These are phyloP conservation scores for Conticribra guillardii DNA, from an alignment of 108 stramenopile genomes.

Conservation along the genomic window DNA sequence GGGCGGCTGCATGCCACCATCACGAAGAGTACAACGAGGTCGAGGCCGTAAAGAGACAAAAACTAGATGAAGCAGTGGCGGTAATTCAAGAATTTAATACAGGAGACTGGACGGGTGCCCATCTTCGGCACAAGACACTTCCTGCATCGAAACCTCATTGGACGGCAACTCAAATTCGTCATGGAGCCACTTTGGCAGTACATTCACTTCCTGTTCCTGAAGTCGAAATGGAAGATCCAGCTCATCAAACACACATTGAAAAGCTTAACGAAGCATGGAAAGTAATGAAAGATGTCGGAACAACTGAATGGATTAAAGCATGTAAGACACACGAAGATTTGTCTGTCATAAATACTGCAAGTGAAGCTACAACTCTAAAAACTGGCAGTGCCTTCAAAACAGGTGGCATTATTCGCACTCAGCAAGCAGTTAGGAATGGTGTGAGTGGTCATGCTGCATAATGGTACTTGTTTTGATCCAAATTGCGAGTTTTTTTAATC, in stretches of 20 bases:
- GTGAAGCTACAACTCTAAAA: neutral
- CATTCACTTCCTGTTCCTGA: slow-evolving; percentile 7
- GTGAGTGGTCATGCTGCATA: slow-evolving; percentile 20
- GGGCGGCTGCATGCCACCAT: slow-evolving; percentile 34
- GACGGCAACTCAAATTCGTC: slow-evolving; percentile 11
- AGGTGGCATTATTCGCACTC: slow-evolving; percentile 15
- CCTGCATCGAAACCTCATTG: slow-evolving; percentile 4
- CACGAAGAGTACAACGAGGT: slow-evolving; percentile 29
- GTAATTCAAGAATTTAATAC: slow-evolving; percentile 36
- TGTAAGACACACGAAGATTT: slow-evolving; percentile 51
- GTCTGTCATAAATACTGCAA: slow-evolving; percentile 46
- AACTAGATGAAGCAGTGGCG: slow-evolving; percentile 26
- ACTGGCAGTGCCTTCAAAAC: neutral
- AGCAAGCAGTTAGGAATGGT: slow-evolving; percentile 21
- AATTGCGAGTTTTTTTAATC: too few relatives aligned
- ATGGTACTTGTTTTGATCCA: neutral
- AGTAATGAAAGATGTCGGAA: slow-evolving; percentile 25
- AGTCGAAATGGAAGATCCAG: slow-evolving; percentile 11
- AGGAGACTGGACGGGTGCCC: slow-evolving; percentile 23
- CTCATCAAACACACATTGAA: slow-evolving; percentile 15
- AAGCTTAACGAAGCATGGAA: slow-evolving; percentile 34
- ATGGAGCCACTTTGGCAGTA: slow-evolving; percentile 25
- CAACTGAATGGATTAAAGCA: slow-evolving; percentile 31
- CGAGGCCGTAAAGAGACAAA: slow-evolving; percentile 6
- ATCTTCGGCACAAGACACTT: neutral